A percentile compares a stretch with the other conserved stretches of the same genome.
Evolutionary conservation across 2,329 filamentous ascomycete species (phyloP).

Genomic region (Purpureocillium lavendulum): DNA sequence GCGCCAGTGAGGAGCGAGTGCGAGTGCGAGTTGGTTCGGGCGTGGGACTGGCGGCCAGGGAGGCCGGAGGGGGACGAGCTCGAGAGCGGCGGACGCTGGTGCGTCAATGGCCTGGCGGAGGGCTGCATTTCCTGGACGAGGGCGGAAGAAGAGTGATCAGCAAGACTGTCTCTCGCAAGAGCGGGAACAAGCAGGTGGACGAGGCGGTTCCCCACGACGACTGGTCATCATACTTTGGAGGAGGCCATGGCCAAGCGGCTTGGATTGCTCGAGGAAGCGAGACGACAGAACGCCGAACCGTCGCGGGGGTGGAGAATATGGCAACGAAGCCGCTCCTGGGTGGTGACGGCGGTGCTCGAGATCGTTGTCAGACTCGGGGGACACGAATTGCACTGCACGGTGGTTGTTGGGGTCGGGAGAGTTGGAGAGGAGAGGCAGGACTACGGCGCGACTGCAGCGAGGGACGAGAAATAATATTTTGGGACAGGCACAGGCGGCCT

Average conservation of each 20-base stretch:
- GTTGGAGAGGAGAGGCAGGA: constrained; percentile 7
- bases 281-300: constrained; percentile 22
- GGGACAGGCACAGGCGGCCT: constrained; percentile 13
- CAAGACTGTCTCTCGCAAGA: constrained; percentile 22
- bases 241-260: constrained; percentile 47
- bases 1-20: constrained; percentile 72
- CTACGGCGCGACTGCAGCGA: constrained; percentile 12
- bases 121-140: constrained; percentile 51
- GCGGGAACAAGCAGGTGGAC: constrained; percentile 19
- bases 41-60: constrained; percentile 52
- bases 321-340: too few relatives aligned
- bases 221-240: constrained; percentile 44
- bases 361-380: neutral
- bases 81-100: constrained; percentile 52
- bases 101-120: constrained; percentile 58
- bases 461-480: constrained; percentile 32
- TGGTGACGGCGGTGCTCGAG: too few relatives aligned
- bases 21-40: constrained; percentile 74
- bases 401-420: constrained; percentile 3
- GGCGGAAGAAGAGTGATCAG: constrained; percentile 20
- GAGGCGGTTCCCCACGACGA: constrained; percentile 11
- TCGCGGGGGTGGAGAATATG: constrained; percentile 10
- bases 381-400: too few relatives aligned
- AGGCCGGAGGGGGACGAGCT: constrained; percentile 51
- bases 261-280: constrained; percentile 24